phyloP scores from a whole-genome alignment of 169 alveolate genomes.

The Neospora caninum region DNA sequence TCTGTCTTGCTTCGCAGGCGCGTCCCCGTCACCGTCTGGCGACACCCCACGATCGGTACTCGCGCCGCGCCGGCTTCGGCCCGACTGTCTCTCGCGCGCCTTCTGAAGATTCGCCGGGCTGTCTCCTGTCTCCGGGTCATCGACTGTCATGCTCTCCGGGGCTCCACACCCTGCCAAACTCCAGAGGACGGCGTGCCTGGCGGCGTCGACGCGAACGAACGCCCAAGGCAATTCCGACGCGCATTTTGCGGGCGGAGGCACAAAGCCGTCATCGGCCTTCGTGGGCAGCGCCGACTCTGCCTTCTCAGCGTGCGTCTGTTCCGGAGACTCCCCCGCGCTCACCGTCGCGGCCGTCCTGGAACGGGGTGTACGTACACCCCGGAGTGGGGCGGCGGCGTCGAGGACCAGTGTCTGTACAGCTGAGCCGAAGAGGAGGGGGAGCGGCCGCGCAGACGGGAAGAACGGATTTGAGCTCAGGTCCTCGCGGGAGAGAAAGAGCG shows the following conservation, averaged over 20 bases:
- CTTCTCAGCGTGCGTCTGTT: too few relatives aligned
- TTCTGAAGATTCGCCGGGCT: background rate
- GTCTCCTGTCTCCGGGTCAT: too few relatives aligned
- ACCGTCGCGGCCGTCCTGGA: background rate
- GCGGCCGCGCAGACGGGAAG: background rate
- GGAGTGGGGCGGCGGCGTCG: slow-evolving; percentile 6
- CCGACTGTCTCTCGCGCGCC: background rate
- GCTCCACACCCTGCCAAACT: slow-evolving; percentile 13
- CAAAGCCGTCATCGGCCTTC: too few relatives aligned
- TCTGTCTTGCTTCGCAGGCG: background rate
- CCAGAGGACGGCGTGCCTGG: background rate
- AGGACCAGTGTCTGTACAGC: slow-evolving; percentile 6
- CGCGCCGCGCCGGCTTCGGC: background rate
- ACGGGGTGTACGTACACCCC: background rate
- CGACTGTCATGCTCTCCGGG: background rate
- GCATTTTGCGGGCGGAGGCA: too few relatives aligned
- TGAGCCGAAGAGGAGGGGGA: slow-evolving; percentile 4
- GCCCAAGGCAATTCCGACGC: slow-evolving; percentile 11
- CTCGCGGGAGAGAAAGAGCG: background rate
- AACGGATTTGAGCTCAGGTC: background rate
- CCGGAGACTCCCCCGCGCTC: too few relatives aligned
- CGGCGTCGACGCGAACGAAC: slow-evolving; percentile 20
- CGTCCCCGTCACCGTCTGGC: background rate
- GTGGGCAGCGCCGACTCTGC: too few relatives aligned
- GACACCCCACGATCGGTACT: background rate